Conservation (phyloP, 2,329 filamentous ascomycete genomes). For the Aspergillus ochraceoroseus region DNA sequence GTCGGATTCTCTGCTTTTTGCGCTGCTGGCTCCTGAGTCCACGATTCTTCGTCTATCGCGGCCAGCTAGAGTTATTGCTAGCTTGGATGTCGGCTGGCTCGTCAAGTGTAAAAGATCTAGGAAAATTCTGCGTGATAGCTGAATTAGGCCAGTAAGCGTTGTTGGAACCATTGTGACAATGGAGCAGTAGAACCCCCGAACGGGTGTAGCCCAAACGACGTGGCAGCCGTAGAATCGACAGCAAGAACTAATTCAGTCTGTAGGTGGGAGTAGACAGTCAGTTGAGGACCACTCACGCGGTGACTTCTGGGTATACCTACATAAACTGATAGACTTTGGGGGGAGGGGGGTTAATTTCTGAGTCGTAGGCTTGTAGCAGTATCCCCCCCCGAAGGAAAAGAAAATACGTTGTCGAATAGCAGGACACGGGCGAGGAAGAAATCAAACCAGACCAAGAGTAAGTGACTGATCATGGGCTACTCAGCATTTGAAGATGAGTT, state of each 20-base stretch:
- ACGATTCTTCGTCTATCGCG: conserved; percentile 9
- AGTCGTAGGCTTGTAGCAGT: too few species aligned
- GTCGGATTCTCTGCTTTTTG: neutral
- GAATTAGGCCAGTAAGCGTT: conserved; percentile 1
- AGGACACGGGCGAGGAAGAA: neutral
- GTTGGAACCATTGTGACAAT: neutral
- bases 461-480: conserved; percentile 17
- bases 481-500: conserved; percentile 6
- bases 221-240: conserved; percentile 23
- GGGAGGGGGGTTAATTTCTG: too few species aligned
- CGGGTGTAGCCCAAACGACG: conserved; percentile 23
- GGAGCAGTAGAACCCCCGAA: conserved; percentile 12
- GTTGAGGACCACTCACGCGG: conserved; percentile 9
- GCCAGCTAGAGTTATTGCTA: conserved; percentile 1
- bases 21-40: too few species aligned
- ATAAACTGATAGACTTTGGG: too few species aligned
- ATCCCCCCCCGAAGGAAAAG: conserved; percentile 6
- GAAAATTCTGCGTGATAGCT: conserved; percentile 8
- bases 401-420: conserved; percentile 10
- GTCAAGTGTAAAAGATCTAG: conserved; percentile 12
- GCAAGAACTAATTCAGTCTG: conserved; percentile 12
- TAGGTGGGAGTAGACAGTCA: conserved; percentile 11
- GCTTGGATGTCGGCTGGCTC: conserved; percentile 10
- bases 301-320: conserved; percentile 7
- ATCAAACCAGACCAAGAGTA: conserved; percentile 3